phyloP scores from a whole-genome alignment of 2,329 filamentous ascomycete species.

The Xylariaceae sp. region DNA sequence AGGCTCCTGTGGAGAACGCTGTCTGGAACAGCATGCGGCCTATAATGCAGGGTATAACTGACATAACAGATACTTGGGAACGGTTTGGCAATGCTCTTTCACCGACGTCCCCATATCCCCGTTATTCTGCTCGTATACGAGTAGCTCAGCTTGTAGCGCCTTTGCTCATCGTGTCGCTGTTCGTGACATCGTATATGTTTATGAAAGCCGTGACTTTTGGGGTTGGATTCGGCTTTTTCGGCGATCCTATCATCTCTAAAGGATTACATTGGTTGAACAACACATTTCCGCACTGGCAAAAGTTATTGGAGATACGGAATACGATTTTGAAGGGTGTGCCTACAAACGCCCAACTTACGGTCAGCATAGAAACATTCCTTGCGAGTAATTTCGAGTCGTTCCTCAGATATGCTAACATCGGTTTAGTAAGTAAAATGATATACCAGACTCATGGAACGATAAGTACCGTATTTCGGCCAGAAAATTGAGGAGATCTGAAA shows the following conservation, averaged over 20 bases:
- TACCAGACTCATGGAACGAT: too few species aligned
- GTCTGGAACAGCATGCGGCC: conserved; percentile 75
- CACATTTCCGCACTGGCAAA: conserved; percentile 67
- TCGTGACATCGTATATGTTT: conserved; percentile 56
- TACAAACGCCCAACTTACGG: conserved; percentile 82
- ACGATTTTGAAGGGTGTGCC: conserved; percentile 77
- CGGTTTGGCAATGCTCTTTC: conserved; percentile 47
- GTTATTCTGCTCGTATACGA: conserved; percentile 47
- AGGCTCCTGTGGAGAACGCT: conserved; percentile 69
- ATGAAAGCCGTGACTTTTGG: conserved; percentile 64
- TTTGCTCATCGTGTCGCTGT: conserved; percentile 47
- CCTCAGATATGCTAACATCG: too few species aligned
- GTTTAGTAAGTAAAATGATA: too few species aligned
- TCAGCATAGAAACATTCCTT: too few species aligned
- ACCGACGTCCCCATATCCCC: conserved; percentile 60
- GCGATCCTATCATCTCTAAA: conserved; percentile 66
- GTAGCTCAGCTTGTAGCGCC: conserved; percentile 52
- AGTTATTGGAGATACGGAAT: conserved; percentile 68
- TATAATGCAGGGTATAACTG: conserved; percentile 57
- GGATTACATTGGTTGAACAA: conserved; percentile 57
- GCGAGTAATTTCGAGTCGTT: too few species aligned
- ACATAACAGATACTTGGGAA: conserved; percentile 45
- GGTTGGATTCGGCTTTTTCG: conserved; percentile 74
- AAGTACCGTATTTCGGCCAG: too few species aligned
- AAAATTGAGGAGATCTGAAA: too few species aligned